These are phyloP conservation scores for Handroanthus guayacan DNA, from an alignment of 257 asterid genomes.

Conservation along the genomic window DNA sequence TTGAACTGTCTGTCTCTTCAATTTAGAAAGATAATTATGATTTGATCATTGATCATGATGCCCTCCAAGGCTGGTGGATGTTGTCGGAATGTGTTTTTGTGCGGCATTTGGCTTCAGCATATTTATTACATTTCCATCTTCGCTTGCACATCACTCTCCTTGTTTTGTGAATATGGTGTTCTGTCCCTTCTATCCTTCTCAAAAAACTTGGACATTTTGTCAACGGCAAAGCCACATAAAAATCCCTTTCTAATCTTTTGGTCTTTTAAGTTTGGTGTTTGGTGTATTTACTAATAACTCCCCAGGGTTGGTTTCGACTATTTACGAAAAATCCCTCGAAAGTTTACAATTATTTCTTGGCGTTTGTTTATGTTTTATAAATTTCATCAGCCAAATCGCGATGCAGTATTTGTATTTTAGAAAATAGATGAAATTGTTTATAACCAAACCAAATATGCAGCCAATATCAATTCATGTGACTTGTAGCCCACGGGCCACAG, in stretches of 20 bases:
- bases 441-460: no score
- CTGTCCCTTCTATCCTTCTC: not conserved
- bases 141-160: not conserved
- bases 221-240: not conserved
- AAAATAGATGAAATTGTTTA: no score
- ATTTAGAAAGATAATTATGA: not conserved
- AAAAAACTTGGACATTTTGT: not conserved
- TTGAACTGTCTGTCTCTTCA: conserved; percentile 31
- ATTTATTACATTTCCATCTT: not conserved
- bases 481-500: no score
- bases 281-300: no score
- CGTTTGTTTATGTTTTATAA: no score
- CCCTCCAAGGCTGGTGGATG: conserved; percentile 14
- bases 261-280: not conserved
- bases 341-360: no score
- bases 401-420: no score
- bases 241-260: not conserved
- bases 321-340: no score
- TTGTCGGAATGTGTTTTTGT: not conserved
- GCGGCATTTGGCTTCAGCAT: not conserved
- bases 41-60: conserved; percentile 18
- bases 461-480: no score
- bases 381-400: no score
- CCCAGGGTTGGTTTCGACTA: no score
- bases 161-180: not conserved